Evolutionary conservation across 768 basidiomycete species (phyloP).

Genomic region (Suillus occidentalis): DNA sequence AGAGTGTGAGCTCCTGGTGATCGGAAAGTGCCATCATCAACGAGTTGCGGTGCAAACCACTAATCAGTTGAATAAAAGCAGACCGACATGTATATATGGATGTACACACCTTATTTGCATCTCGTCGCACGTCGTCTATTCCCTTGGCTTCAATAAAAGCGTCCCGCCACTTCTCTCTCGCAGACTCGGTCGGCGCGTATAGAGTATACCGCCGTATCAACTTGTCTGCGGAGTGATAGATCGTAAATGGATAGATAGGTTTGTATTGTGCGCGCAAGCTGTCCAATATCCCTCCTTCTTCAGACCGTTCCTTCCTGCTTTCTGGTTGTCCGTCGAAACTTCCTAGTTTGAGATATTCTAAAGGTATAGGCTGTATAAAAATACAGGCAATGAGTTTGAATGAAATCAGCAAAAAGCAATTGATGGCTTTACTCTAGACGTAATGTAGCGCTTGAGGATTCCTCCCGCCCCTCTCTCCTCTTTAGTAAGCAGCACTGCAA

Average conservation of each 20-base stretch:
- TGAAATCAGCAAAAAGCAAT: constrained; percentile 6
- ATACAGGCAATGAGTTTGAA: constrained; percentile 7
- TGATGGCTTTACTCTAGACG: constrained; percentile 57
- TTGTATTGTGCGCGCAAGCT: constrained; percentile 51
- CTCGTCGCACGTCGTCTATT: constrained; percentile 62
- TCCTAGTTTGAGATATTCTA: constrained; percentile 75
- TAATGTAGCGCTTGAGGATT: constrained; percentile 49
- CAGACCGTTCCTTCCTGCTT: constrained; percentile 58
- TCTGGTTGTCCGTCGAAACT: constrained; percentile 62
- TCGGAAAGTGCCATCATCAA: constrained; percentile 67
- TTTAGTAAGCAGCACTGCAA: constrained; percentile 62
- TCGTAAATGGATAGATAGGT: constrained; percentile 71
- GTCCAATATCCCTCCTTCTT: constrained; percentile 59
- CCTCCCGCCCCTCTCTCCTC: constrained; percentile 57
- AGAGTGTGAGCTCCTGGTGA: constrained; percentile 37
- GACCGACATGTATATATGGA: not conserved
- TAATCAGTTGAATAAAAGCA: constrained; percentile 29
- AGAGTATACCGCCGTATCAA: constrained; percentile 67
- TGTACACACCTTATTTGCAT: constrained; percentile 65
- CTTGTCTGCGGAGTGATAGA: constrained; percentile 67
- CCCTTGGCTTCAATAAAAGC: constrained; percentile 62
- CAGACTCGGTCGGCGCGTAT: constrained; percentile 56
- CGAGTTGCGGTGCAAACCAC: constrained; percentile 64
- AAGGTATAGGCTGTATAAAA: constrained; percentile 64
- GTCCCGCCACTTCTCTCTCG: constrained; percentile 63